Evolutionary conservation across 495 filamentous ascomycete species (phyloP).

Genomic region (Hypoxylon subgilvum): DNA sequence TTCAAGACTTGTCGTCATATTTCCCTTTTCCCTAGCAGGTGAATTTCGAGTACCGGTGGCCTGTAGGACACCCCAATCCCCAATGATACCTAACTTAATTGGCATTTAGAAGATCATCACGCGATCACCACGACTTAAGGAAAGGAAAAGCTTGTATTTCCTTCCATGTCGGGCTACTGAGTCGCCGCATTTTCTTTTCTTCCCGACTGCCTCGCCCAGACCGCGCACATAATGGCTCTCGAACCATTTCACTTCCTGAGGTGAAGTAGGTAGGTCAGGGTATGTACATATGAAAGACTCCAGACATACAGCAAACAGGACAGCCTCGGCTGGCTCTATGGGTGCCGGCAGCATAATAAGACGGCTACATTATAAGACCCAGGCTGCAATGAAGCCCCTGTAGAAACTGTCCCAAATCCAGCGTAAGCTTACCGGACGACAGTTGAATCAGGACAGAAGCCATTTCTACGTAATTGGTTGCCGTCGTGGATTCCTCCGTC

Average conservation of each 20-base stretch:
- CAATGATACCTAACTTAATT: constrained; percentile 23
- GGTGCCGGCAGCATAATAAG: too few species aligned
- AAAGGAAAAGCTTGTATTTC: constrained; percentile 1
- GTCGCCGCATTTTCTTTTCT: too few species aligned
- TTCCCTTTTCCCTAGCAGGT: constrained; percentile 8
- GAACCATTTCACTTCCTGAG: constrained; percentile 11
- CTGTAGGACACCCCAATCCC: constrained; percentile 3
- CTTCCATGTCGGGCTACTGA: constrained; percentile 19
- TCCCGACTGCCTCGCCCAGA: constrained; percentile 1
- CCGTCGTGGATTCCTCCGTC: constrained; percentile 15
- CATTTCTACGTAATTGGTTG: constrained; percentile 9
- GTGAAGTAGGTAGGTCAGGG: too few species aligned
- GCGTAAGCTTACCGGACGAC: constrained; percentile 1
- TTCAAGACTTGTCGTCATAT: constrained; percentile 9
- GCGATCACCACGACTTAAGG: constrained; percentile 13
- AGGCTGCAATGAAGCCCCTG: not conserved
- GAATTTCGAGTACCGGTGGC: too few species aligned
- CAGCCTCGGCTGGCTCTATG: too few species aligned
- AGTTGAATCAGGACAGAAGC: not conserved
- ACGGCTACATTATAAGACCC: too few species aligned
- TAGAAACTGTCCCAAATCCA: constrained; percentile 7
- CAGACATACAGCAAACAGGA: too few species aligned
- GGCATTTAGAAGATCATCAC: constrained; percentile 23
- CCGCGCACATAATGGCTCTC: constrained; percentile 3
- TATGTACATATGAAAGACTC: too few species aligned